Evolutionary conservation across 352 stramenopile genomes (phyloP), one percentile per base, ranked within the genome.

Genomic region (Pilasporangium apinafurcum): DNA sequence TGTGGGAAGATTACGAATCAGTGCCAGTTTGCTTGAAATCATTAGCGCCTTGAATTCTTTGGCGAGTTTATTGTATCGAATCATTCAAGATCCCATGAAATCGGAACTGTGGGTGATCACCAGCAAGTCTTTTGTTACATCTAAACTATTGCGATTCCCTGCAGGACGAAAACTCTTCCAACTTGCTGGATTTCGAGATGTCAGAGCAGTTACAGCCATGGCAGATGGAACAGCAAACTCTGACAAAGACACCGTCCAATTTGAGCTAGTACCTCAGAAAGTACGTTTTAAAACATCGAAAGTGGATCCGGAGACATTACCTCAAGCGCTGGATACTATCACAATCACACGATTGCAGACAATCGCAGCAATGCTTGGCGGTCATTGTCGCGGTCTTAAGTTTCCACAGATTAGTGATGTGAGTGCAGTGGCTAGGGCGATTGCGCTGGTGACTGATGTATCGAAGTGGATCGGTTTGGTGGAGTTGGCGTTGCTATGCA

Each of bases 391-490:
- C 10, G 48, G 60, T 0, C 39, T 88, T 8, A 48, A 70, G 6
- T 63, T 53, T 10, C 39, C 62, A 0, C 44, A 42, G 7, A 42
- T 88, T 8, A 84, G 69, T 41, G 75, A 88, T 26, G 28, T 88
- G 8, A 65, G 57, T 14, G 62, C 69, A 3, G 62, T 85, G 4
- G 65, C 75, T 0, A 64, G 72, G 24, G 69, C 65, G 1, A 44
- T 85, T 8, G 50, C 33, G 0, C 13, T 44, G 3, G 48, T 55
- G 28, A 31, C 37, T 13, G 54, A 44, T 2, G 43, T 40, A 0
- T 31, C 42, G 10, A 48, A 38, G 0, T 85, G 71, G 72, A 46
- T 44, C 4, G 53, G 59, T 8, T 54, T 80, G 3, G 40, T 77
- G 13, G 62, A 84, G 34, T 27, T 88, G 0, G 61, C 44, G 1